These are phyloP conservation scores for Trichoderma breve DNA, from an alignment of 2,329 filamentous ascomycete genomes.

Conservation along the genomic window DNA sequence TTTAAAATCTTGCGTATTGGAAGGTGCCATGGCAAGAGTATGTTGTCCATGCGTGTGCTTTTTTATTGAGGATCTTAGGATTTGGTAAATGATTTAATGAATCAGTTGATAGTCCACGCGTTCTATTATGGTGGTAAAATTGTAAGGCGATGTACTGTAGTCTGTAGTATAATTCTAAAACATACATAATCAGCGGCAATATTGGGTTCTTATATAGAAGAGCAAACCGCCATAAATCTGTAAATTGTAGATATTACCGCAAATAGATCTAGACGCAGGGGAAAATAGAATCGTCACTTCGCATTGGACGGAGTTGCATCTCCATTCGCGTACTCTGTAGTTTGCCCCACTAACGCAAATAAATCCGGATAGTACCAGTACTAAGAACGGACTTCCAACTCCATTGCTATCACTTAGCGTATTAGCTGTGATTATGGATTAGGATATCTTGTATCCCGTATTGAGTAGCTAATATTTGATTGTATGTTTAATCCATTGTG, in stretches of 20 bases:
- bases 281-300: background rate
- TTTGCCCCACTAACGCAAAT: background rate
- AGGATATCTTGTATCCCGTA: background rate
- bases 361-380: background rate
- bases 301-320: background rate
- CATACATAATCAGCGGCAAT: background rate
- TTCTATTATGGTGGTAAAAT: background rate
- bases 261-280: background rate
- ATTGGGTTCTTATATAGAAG: background rate
- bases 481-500: background rate
- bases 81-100: background rate
- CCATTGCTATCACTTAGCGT: background rate
- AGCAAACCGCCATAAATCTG: background rate
- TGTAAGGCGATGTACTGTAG: background rate
- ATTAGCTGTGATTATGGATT: background rate
- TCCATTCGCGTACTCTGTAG: background rate
- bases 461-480: background rate
- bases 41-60: background rate
- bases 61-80: background rate
- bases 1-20: background rate
- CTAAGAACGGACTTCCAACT: background rate
- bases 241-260: background rate
- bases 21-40: background rate
- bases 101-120: background rate
- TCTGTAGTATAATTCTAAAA: background rate